A percentile compares a stretch with the other conserved stretches of the same genome.
Evolutionary conservation across 2,329 filamentous ascomycete species (phyloP).

Genomic region (Penicillium italicum): DNA sequence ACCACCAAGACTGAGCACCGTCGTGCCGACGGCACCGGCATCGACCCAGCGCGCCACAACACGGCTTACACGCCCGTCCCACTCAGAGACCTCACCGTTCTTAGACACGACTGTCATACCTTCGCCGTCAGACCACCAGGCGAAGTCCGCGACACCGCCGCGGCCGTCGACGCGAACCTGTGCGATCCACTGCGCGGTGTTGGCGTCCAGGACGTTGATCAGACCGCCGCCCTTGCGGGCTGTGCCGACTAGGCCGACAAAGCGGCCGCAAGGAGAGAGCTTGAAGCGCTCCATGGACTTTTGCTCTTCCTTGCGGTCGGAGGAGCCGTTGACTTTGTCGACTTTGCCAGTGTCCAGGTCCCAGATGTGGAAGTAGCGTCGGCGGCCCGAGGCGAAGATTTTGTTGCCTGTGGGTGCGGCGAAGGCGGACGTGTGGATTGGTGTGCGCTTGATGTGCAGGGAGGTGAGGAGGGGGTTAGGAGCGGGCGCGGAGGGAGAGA

Average conservation of each 20-base stretch:
- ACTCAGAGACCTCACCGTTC: slow-evolving; percentile 88
- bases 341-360: slow-evolving; percentile 76
- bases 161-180: slow-evolving; percentile 77
- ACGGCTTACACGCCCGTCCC: slow-evolving; percentile 64
- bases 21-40: slow-evolving; percentile 82
- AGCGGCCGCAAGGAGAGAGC: slow-evolving; percentile 78
- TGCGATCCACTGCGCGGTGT: slow-evolving; percentile 81
- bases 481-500: slow-evolving; percentile 70
- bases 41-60: slow-evolving; percentile 84
- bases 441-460: slow-evolving; percentile 77
- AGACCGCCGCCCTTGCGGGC: slow-evolving; percentile 81
- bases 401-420: slow-evolving; percentile 67
- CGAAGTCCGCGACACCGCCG: slow-evolving; percentile 83
- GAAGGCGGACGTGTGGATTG: slow-evolving; percentile 81
- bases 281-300: slow-evolving; percentile 88
- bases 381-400: slow-evolving; percentile 82
- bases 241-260: slow-evolving; percentile 78
- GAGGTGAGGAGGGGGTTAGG: slow-evolving; percentile 89
- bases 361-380: slow-evolving; percentile 93
- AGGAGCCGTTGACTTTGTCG: slow-evolving; percentile 74
- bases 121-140: slow-evolving; percentile 83
- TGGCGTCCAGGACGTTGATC: slow-evolving; percentile 77
- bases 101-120: slow-evolving; percentile 80
- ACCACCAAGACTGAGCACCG: slow-evolving; percentile 71
- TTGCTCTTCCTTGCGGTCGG: slow-evolving; percentile 70